Evolutionary conservation across 306 rosid species (phyloP), one percentile per base, ranked within the genome.

Genomic region (Carpinus fangiana): DNA sequence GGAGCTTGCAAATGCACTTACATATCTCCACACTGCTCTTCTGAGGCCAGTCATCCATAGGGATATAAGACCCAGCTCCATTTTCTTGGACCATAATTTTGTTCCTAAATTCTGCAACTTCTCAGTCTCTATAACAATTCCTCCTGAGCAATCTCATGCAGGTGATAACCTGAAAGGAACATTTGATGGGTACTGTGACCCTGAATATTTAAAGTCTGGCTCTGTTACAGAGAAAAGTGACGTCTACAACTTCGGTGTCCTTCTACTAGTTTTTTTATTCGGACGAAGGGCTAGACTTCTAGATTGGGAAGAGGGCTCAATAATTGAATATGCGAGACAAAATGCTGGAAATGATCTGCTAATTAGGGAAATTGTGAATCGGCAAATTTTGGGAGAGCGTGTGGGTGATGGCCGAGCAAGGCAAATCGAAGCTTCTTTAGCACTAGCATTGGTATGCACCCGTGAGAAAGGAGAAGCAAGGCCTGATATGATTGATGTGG

Each of bases 1-100:
- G 36, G 59, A 60, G 57, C 51, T 59, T 7, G 78, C 78, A 13
- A 2, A 60, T 74, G 78, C 70, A 59, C 55, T 60, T 12, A 2
- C 45, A 53, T 66, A 53, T 53, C 67, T 66, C 38, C 67, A 21
- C 2, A 52, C 66, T 45, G 70, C 78, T 3, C 52, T 60, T 54
- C 28, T 8, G 8, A 13, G 57, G 43, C 57, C 59, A 57, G 34
- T 74, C 23, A 14, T 74, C 26, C 71, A 60, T 12, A 20, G 47
- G 4, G 11, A 74, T 23, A 23, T 60, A 43, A 74, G 36, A 9
- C 47, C 71, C 9, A 20, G 8, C 20, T 6, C 13, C 12, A 0
- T 77, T 23, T 54, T 68, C 3, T 26, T 74, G 28, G 78, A 74
- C 43, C n/a, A 59, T 5, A 12, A 74, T 52, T 74, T 43, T 5